Evolutionary conservation across 768 basidiomycete species (phyloP).

Genomic region (Clitopilus passeckerianus): DNA sequence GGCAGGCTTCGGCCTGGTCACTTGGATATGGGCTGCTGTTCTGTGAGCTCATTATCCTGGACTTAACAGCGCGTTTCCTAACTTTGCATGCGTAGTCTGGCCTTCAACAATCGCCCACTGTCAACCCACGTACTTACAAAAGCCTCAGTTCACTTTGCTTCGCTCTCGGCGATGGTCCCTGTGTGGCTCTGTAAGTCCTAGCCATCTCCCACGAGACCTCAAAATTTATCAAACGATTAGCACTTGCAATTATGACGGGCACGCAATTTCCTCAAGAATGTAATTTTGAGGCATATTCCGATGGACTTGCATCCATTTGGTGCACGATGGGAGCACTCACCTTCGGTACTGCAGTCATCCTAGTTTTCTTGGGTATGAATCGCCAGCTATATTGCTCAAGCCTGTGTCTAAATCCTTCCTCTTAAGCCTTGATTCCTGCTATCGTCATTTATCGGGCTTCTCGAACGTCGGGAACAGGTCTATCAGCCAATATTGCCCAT

Average conservation of each 20-base stretch:
- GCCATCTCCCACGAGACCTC: neutral
- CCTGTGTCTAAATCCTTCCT: too few species aligned
- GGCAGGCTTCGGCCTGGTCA: neutral
- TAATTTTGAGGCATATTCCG: constrained; percentile 2
- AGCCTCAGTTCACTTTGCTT: constrained; percentile 11
- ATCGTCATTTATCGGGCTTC: too few species aligned
- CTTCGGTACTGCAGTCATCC: constrained; percentile 1
- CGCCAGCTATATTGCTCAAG: too few species aligned
- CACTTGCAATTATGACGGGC: constrained; percentile 1
- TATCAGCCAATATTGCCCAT: too few species aligned
- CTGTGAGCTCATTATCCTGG: neutral
- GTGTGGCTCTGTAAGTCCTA: constrained; percentile 9
- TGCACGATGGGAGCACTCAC: constrained; percentile 1
- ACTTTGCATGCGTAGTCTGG: neutral
- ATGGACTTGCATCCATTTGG: constrained; percentile 7
- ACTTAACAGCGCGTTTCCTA: neutral
- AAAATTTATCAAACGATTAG: neutral
- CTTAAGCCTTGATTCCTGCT: too few species aligned
- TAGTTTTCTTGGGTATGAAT: constrained; percentile 4
- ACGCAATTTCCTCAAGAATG: constrained; percentile 8
- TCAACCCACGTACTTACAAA: constrained; percentile 11
- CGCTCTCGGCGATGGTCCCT: constrained; percentile 4
- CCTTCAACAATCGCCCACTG: constrained; percentile 11
- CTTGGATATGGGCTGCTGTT: neutral
- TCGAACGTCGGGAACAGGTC: too few species aligned